Conservation (phyloP, 352 stramenopile species). For the Phytophthora cactorum region DNA sequence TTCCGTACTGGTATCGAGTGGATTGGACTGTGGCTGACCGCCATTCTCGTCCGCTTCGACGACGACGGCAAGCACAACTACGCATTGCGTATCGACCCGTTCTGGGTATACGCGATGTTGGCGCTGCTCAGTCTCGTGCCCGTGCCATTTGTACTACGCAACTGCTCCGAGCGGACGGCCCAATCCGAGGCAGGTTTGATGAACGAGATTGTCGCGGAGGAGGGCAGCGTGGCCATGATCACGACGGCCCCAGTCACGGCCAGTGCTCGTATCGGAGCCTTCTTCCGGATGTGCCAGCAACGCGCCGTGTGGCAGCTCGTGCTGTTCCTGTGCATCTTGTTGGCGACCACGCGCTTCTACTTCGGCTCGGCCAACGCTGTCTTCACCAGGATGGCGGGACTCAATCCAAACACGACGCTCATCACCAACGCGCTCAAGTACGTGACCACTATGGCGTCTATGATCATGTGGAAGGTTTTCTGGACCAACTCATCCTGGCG, state of each 20-base stretch:
- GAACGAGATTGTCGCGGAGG: slow-evolving; percentile 32
- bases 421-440: slow-evolving; percentile 61
- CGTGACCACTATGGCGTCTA: slow-evolving; percentile 53
- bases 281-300: slow-evolving; percentile 79
- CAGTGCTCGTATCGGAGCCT: slow-evolving; percentile 35
- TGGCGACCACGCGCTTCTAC: slow-evolving; percentile 62
- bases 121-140: slow-evolving; percentile 60
- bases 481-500: slow-evolving; percentile 56
- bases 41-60: slow-evolving; percentile 53
- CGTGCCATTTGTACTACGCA: slow-evolving; percentile 67
- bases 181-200: slow-evolving; percentile 33
- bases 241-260: slow-evolving; percentile 9
- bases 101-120: slow-evolving; percentile 56
- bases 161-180: slow-evolving; percentile 61
- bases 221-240: slow-evolving; percentile 36
- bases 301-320: slow-evolving; percentile 81
- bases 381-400: slow-evolving; percentile 39
- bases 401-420: slow-evolving; percentile 52
- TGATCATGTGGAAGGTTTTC: slow-evolving; percentile 64
- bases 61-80: slow-evolving; percentile 44
- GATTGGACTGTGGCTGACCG: slow-evolving; percentile 55
- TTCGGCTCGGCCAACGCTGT: slow-evolving; percentile 53
- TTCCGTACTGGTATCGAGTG: slow-evolving; percentile 63
- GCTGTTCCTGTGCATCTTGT: slow-evolving; percentile 67
- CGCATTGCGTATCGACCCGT: slow-evolving; percentile 55